Percentiles rank a stretch among this genome's conserved stretches.
These are phyloP conservation scores for Scutellaria barbata DNA, from an alignment of 257 asterid species.

Conservation along the genomic window DNA sequence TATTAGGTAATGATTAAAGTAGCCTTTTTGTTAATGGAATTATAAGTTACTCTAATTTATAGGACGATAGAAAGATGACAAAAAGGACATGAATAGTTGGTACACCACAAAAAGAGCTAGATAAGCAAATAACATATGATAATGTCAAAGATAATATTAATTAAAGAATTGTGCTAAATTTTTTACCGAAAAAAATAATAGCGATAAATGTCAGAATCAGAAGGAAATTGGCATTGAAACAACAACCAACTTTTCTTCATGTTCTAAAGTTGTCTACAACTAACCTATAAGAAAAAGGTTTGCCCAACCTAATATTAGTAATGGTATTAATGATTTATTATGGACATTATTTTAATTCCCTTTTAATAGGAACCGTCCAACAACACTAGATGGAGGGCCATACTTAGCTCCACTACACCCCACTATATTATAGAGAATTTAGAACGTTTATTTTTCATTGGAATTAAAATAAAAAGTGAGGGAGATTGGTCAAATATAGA, in stretches of 20 bases:
- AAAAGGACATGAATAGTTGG: constrained; percentile 9
- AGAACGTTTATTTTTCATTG: background rate
- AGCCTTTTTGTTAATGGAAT: constrained; percentile 16
- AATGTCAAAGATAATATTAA: constrained; percentile 17
- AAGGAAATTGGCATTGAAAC: constrained; percentile 5
- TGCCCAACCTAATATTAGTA: constrained; percentile 12
- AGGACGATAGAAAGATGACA: background rate
- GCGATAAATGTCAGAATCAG: background rate
- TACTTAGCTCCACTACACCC: constrained; percentile 38
- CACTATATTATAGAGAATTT: constrained; percentile 17
- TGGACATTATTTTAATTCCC: constrained; percentile 25
- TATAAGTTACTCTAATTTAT: background rate
- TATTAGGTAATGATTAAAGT: constrained; percentile 8
- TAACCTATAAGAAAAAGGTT: constrained; percentile 28
- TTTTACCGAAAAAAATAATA: background rate
- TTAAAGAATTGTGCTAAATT: background rate
- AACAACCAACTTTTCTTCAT: background rate
- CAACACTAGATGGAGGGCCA: constrained; percentile 37
- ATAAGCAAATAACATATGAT: background rate
- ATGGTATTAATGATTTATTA: constrained; percentile 26
- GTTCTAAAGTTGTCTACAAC: constrained; percentile 25
- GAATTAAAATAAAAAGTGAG: too few species aligned
- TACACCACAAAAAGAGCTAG: constrained; percentile 2
- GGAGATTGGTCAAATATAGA: background rate
- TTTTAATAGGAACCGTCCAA: constrained; percentile 40